Conservation (phyloP, 164 flowering plant species). For the Buxus sempervirens region DNA sequence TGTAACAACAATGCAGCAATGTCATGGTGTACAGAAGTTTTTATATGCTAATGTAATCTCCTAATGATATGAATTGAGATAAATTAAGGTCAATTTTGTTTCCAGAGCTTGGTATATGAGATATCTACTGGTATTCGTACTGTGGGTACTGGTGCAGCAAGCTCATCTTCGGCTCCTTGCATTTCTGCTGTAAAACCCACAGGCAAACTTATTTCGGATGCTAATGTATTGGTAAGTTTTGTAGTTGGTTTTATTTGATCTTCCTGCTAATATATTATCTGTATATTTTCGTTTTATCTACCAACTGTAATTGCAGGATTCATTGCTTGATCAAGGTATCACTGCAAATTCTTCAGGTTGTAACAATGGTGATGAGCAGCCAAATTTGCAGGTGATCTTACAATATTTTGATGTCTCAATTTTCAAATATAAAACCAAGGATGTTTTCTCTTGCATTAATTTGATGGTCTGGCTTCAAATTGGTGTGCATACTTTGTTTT, state of each 20-base stretch:
- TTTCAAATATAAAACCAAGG: neutral
- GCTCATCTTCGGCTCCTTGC: slow-evolving; percentile 71
- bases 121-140: slow-evolving; percentile 61
- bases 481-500: neutral
- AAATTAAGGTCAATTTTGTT: neutral
- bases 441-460: neutral
- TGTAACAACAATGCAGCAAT: neutral
- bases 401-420: neutral
- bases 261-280: neutral
- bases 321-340: slow-evolving; percentile 30
- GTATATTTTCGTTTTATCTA: neutral
- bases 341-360: slow-evolving; percentile 10
- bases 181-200: slow-evolving; percentile 42
- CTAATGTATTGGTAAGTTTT: slow-evolving; percentile 32
- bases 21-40: neutral
- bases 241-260: neutral
- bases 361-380: slow-evolving; percentile 22
- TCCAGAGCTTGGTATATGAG: slow-evolving; percentile 67
- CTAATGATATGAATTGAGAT: slow-evolving; percentile 5
- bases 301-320: slow-evolving; percentile 30
- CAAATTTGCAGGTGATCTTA: slow-evolving; percentile 47
- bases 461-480: neutral
- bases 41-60: neutral
- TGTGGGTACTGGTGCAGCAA: slow-evolving; percentile 52
- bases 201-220: slow-evolving; percentile 42